These are phyloP conservation scores for Yamadazyma buinensis DNA, from an alignment of 1,139 yeast genomes.

Conservation along the genomic window DNA sequence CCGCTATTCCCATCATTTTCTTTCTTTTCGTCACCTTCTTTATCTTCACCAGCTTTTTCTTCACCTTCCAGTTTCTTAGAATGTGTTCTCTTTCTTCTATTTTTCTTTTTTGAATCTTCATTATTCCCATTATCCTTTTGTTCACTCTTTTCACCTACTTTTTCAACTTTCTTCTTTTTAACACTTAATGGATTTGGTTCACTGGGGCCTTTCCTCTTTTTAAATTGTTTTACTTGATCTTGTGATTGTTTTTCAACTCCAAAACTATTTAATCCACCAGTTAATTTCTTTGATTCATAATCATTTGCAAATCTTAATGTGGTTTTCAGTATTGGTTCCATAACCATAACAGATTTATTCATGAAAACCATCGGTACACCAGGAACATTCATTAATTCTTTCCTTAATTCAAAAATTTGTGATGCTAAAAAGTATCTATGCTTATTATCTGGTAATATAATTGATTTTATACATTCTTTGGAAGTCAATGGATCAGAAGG, in stretches of 20 bases:
- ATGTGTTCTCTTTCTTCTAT: slow-evolving; percentile 21
- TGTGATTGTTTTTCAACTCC: slow-evolving; percentile 18
- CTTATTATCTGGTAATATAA: slow-evolving; percentile 72
- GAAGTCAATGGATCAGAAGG: slow-evolving; percentile 64
- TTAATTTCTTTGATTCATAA: slow-evolving; percentile 64
- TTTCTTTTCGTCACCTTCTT: not conserved
- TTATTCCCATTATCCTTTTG: slow-evolving; percentile 11
- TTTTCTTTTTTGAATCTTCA: slow-evolving; percentile 24
- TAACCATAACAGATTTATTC: slow-evolving; percentile 88
- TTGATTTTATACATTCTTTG: slow-evolving; percentile 68
- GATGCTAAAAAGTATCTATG: slow-evolving; percentile 88
- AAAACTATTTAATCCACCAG: slow-evolving; percentile 69
- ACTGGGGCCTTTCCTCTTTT: slow-evolving; percentile 67
- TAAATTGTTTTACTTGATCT: slow-evolving; percentile 18
- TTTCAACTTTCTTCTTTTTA: slow-evolving; percentile 54
- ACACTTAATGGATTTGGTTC: slow-evolving; percentile 83
- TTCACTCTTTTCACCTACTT: slow-evolving; percentile 33
- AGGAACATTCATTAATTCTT: slow-evolving; percentile 66
- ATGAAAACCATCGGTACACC: slow-evolving; percentile 88
- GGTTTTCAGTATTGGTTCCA: slow-evolving; percentile 87
- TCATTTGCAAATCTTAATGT: slow-evolving; percentile 52
- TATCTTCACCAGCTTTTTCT: slow-evolving; percentile 5
- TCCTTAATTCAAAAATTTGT: slow-evolving; percentile 69
- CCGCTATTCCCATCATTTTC: not conserved
- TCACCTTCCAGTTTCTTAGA: slow-evolving; percentile 6